Base-by-base conservation (phyloP, 2,329 filamentous ascomycete species). In the Dothidotthia symphoricarpi region DNA sequence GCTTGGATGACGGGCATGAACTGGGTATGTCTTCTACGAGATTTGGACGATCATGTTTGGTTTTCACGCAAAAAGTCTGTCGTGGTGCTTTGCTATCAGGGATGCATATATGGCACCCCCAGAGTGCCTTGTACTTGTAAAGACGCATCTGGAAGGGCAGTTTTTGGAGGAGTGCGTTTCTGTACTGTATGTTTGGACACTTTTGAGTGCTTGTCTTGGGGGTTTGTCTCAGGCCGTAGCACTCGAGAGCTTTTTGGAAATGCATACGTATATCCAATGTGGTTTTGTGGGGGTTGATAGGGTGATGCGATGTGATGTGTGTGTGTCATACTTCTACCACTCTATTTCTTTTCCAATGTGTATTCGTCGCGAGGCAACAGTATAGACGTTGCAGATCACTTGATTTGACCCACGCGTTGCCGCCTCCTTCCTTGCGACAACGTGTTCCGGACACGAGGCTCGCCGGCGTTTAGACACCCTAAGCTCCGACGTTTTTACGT, bases 101-200 rank as follows among this genome's bases (percentile, higher is more conserved):
- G 39, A 45, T 49, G 48, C 43, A 52, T 34, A 45, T 49, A 43
- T 47, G 39, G 42, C 35, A 41, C 36, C 28, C 27, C 14, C 31
- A 45, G 29, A 34, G 37, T 48, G 50, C 37, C 41, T 43, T 58
- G 54, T 58, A 55, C 51, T 58, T 58, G 54, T 55, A 56, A 43
- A 50, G 47, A 49, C 31, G 39, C 41, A 47, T 53, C 41, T 36
- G 47, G 44, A 34, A 33, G 27, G 31, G 30, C 32, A 27, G 39
- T 34, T 29, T n/a, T 14, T 33, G 31, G 22, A 26, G 31, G 26
- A 34, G 37, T 12, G 34, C 39, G 43, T 45, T 34, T 41, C 36
- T 44, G 25, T 43, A 37, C 32, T 49, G 35, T 41, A 42, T 42
- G 34, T 48, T 36, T 35, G 32, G 24, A 46, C 31, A 39, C 40